Conservation (phyloP, 2,329 filamentous ascomycete genomes). For the Colletotrichum kahawae region DNA sequence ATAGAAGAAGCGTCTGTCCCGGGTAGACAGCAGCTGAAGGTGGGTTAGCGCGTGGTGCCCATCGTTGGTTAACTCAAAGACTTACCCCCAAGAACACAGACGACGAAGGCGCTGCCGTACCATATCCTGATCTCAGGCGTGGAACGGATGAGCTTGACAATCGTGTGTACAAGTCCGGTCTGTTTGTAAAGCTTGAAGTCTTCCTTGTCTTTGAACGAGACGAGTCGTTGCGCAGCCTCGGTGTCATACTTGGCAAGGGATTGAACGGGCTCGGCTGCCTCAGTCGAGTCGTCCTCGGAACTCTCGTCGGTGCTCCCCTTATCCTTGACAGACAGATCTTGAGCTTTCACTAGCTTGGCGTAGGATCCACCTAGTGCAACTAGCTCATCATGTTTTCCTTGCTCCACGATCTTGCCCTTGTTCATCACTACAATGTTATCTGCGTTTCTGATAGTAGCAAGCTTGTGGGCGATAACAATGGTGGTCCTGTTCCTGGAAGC, state of each 20-base stretch:
- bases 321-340: slow-evolving; percentile 22
- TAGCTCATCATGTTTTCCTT: slow-evolving; percentile 30
- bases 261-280: neutral
- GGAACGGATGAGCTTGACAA: slow-evolving; percentile 10
- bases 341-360: slow-evolving; percentile 27
- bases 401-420: slow-evolving; percentile 33
- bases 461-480: slow-evolving; percentile 65
- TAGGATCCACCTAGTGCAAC: slow-evolving; percentile 22
- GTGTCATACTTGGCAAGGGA: neutral
- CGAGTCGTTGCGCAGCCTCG: neutral
- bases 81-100: neutral
- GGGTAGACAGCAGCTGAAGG: slow-evolving; percentile 31
- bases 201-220: slow-evolving; percentile 1
- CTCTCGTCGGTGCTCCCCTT: neutral
- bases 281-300: neutral
- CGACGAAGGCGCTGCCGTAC: neutral
- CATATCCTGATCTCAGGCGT: slow-evolving; percentile 16
- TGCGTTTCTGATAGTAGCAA: slow-evolving; percentile 42
- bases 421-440: slow-evolving; percentile 38
- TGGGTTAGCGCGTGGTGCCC: neutral
- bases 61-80: neutral
- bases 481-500: slow-evolving; percentile 64
- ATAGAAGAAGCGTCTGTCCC: slow-evolving; percentile 47
- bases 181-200: neutral
- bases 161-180: slow-evolving; percentile 4